Evolutionary conservation across 371 early-diverging fungal species (phyloP), one percentile per base, ranked within the genome.

Genomic region (Mortierella sp.): DNA sequence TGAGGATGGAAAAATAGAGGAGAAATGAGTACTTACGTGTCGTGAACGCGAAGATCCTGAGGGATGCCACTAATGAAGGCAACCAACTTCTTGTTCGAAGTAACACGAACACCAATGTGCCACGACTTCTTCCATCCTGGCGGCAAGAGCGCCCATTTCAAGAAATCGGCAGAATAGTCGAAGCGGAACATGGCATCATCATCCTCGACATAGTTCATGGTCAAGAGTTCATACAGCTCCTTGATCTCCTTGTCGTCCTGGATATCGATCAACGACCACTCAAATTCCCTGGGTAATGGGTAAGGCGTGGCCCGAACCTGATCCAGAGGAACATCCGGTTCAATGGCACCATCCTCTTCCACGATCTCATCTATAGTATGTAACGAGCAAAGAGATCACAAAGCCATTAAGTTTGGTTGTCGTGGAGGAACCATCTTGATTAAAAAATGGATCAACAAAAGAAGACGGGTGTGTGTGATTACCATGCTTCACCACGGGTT

Each of bases 1-100:
- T n/a, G n/a, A n/a, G n/a, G n/a, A n/a, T n/a, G n/a, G n/a, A n/a
- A n/a, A n/a, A n/a, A n/a, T n/a, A n/a, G n/a, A n/a, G n/a, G n/a
- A 34, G 18, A 23, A 46, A 3, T 5, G 21, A 30, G 16, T 24
- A 83, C 90, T 69, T 85, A 93, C 93, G 79, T 81, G 48, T 85
- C 82, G 65, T 87, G 85, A 26, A 95, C 89, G 56, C 88, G 82
- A 42, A 97, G 72, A 31, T 90, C 86, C 34, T 92, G 89, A 13
- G 98, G 97, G 51, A 96, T 90, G 58, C 91, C 99, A 74, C 94
- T 92, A 67, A 98, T 97, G 80, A 97, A 98, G 3, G 95, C 99
- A 38, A 98, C 94, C 43, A 98, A 85, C 68, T 94, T 93, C 67
- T 89, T 88, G 61, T 89, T 91, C 8, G 88, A 72, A n/a, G 87